Percentiles rank a stretch among this genome's conserved stretches.
Evolutionary conservation across 371 early-diverging fungal species (phyloP).

Genomic region (Mortierella sp.): DNA sequence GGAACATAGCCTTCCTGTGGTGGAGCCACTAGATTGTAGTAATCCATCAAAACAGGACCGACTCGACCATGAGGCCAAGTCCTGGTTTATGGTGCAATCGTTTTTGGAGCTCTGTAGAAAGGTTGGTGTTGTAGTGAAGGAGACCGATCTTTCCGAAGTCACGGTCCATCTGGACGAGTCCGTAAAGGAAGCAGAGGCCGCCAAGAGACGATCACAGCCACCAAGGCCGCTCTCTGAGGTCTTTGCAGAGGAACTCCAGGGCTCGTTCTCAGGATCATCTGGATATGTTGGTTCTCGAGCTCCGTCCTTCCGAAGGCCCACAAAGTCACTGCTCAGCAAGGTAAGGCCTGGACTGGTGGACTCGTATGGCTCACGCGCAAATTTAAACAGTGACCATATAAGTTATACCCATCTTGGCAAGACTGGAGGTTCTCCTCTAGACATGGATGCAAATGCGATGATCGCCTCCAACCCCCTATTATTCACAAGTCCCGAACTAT

Average conservation of each 20-base stretch:
- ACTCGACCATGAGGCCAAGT: slow-evolving; percentile 38
- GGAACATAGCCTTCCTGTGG: slow-evolving; percentile 27
- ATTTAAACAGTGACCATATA: background rate
- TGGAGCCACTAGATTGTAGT: background rate
- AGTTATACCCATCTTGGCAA: slow-evolving; percentile 24
- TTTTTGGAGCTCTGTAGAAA: slow-evolving; percentile 47
- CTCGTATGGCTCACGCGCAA: background rate
- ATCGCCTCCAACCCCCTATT: slow-evolving; percentile 41
- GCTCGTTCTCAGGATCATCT: slow-evolving; percentile 36
- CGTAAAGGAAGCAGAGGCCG: slow-evolving; percentile 9
- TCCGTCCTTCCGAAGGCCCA: background rate
- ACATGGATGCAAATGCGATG: slow-evolving; percentile 35
- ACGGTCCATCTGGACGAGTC: slow-evolving; percentile 18
- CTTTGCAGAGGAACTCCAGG: slow-evolving; percentile 42
- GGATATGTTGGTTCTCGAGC: slow-evolving; percentile 1
- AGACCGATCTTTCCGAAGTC: slow-evolving; percentile 24
- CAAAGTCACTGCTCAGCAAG: background rate
- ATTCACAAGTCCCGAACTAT: slow-evolving; percentile 30
- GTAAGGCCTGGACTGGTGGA: background rate
- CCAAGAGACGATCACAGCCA: background rate
- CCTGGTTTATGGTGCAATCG: slow-evolving; percentile 51
- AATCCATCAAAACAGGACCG: background rate
- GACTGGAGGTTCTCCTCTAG: slow-evolving; percentile 21
- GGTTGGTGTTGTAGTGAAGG: slow-evolving; percentile 37
- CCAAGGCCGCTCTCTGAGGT: slow-evolving; percentile 37